A percentile compares a stretch with the other conserved stretches of the same genome.
Conservation (phyloP, 495 filamentous ascomycete species). For the Cenococcum geophilum region DNA sequence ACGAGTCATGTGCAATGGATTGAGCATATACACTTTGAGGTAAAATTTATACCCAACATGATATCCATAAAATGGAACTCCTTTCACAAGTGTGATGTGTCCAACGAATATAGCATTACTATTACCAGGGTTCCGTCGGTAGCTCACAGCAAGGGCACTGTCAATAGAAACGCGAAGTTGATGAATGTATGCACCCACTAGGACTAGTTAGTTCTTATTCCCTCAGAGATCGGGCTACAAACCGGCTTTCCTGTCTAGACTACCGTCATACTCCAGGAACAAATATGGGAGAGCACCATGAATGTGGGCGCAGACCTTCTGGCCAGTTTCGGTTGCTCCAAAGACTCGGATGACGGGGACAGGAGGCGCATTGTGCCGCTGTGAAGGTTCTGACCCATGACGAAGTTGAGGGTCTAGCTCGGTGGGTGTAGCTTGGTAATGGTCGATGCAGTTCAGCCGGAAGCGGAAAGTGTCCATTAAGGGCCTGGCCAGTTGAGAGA, state of each 20-base stretch:
- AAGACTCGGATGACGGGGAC: constrained; percentile 89
- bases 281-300: constrained; percentile 95
- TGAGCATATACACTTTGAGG: constrained; percentile 89
- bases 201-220: not conserved
- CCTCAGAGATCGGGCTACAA: not conserved
- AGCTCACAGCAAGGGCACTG: constrained; percentile 73
- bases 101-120: constrained; percentile 69
- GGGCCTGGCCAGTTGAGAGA: constrained; percentile 1
- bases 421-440: constrained; percentile 75
- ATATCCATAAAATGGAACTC: constrained; percentile 91
- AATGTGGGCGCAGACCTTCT: constrained; percentile 94
- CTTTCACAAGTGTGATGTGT: constrained; percentile 85
- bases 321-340: constrained; percentile 88
- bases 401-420: constrained; percentile 76
- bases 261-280: constrained; percentile 78
- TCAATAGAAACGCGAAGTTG: constrained; percentile 76
- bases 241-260: constrained; percentile 62
- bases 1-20: constrained; percentile 72
- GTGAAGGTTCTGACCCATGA: constrained; percentile 46
- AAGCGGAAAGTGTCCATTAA: constrained; percentile 57
- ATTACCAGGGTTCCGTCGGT: constrained; percentile 65
- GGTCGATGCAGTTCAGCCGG: constrained; percentile 89
- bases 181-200: constrained; percentile 65
- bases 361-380: constrained; percentile 53
- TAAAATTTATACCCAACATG: constrained; percentile 87